A percentile compares a stretch with the other conserved stretches of the same genome.
These are phyloP conservation scores for Clitocybe nebularis DNA, from an alignment of 1,284 basidiomycete species.

Conservation along the genomic window DNA sequence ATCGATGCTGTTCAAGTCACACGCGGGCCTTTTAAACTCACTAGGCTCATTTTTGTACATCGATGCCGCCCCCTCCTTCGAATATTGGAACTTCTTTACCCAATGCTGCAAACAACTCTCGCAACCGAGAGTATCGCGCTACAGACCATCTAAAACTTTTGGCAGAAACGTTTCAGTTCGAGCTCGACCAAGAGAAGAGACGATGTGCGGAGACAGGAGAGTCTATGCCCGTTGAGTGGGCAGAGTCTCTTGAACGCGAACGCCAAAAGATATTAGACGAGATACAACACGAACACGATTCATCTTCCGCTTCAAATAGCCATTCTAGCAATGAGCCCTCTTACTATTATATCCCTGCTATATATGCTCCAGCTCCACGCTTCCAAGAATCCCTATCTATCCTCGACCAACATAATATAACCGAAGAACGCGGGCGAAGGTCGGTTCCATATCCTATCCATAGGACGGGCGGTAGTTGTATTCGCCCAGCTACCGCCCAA, in stretches of 20 bases:
- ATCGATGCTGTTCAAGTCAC: too few species aligned
- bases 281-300: background rate
- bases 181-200: background rate
- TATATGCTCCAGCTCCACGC: slow-evolving; percentile 4
- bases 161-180: background rate
- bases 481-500: background rate
- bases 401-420: background rate
- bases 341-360: background rate
- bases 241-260: background rate
- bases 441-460: slow-evolving; percentile 3
- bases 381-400: background rate
- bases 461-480: background rate
- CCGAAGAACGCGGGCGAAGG: slow-evolving; percentile 2
- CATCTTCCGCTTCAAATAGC: background rate
- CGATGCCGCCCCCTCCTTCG: background rate
- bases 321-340: too few species aligned
- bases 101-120: background rate
- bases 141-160: background rate
- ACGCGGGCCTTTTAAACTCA: too few species aligned
- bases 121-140: background rate
- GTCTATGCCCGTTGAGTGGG: background rate
- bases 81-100: background rate
- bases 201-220: too few species aligned
- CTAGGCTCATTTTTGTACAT: too few species aligned
- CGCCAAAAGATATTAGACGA: background rate